Evolutionary conservation across 2,329 filamentous ascomycete genomes (phyloP).

Genomic region (Alternaria incomplexa): DNA sequence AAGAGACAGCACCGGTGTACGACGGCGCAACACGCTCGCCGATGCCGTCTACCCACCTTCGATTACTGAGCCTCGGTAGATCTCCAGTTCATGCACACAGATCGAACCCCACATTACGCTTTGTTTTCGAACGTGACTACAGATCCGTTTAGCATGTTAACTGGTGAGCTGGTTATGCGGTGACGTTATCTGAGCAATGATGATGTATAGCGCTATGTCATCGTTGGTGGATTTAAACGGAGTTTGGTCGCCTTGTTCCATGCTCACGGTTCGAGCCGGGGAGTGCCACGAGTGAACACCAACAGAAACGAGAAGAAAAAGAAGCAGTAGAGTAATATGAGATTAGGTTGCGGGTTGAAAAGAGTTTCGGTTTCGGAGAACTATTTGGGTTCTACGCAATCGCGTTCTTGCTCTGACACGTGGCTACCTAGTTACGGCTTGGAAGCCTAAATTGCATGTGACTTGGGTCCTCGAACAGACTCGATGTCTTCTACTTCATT

Average conservation of each 20-base stretch:
- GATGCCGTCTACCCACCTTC: not conserved
- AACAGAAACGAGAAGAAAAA: not conserved
- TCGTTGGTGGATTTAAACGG: constrained; percentile 1
- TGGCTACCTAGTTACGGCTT: not conserved
- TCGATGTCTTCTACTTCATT: not conserved
- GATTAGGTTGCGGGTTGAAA: not conserved
- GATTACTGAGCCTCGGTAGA: not conserved
- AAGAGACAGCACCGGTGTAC: not conserved
- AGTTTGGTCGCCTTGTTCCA: not conserved
- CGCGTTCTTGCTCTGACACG: not conserved
- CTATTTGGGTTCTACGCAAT: not conserved
- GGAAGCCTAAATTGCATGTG: not conserved
- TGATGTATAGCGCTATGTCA: constrained; percentile 3
- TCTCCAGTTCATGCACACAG: not conserved
- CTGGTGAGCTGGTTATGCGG: not conserved
- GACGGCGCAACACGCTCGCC: not conserved
- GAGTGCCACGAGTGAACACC: not conserved
- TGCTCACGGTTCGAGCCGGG: not conserved
- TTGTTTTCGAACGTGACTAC: not conserved
- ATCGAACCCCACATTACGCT: not conserved
- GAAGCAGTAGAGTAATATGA: not conserved
- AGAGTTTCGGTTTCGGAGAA: not conserved
- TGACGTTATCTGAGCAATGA: not conserved
- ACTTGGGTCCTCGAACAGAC: not conserved
- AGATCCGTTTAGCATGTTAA: not conserved